Evolutionary conservation across 345 rosid species (phyloP), one percentile per base, ranked within the genome.

Genomic region (Salix viminalis): DNA sequence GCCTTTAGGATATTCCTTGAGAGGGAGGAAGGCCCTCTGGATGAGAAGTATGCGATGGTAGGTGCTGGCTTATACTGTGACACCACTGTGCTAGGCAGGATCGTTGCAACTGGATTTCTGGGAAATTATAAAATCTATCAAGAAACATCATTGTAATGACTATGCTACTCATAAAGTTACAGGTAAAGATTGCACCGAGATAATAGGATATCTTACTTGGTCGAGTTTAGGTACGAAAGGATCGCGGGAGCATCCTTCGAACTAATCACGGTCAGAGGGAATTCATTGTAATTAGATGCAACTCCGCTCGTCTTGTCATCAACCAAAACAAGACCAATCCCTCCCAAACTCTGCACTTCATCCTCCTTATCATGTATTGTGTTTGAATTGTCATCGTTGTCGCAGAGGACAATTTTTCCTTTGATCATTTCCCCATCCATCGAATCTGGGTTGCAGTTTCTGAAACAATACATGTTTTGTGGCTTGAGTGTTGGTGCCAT

Each of bases 1-100:
- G 82, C 99, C 93, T 91, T 95, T 75, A 95, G 90, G 78, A 95
- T 85, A 82, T 82, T 92, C 83, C 79, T 87, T 66, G 93, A 76
- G 77, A 81, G 10, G 26, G 82, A 69, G 65, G 93, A 85, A 81
- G 97, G 99, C 14, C 99, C 99, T 81, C 97, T 84, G 0, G 97
- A 62, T 62, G 97, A 93, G 82, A 95, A 95, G 78, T 87, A 88
- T 7, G 94, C 91, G 60, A 89, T 7, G 21, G 70, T 44, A 44
- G 99, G 99, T 0, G 99, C 97, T 0, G 97, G 97, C 77, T 82
- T 87, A 72, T 87, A 88, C 23, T 89, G 79, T 34, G 83, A 81
- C 48, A 84, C 87, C 1, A 88, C 46, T 13, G 70, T 73, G 4
- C 96, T 91, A 7, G 92, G 81, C 71, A 89, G 82, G 77, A 93